Percentiles rank a stretch among this genome's conserved stretches.
These are phyloP conservation scores for Clavaria fumosa DNA, from an alignment of 768 basidiomycete species.

Conservation along the genomic window DNA sequence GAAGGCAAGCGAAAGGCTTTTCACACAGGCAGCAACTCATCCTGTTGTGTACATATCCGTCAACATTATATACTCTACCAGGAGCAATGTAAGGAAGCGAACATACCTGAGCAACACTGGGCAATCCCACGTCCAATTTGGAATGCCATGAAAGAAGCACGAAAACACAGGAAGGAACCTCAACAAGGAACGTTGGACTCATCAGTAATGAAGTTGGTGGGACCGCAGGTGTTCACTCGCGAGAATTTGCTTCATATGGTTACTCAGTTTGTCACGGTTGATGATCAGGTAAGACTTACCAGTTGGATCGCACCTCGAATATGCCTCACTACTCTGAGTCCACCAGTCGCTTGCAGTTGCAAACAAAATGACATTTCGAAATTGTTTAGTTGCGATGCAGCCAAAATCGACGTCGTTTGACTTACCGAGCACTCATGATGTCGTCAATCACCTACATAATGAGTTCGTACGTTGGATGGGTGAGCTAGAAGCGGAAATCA, in stretches of 20 bases:
- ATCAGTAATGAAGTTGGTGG: neutral
- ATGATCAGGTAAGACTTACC: slow-evolving; percentile 11
- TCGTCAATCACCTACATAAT: slow-evolving; percentile 11
- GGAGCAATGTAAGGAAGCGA: slow-evolving; percentile 3
- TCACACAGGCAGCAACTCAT: slow-evolving; percentile 9
- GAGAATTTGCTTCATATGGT: slow-evolving; percentile 8
- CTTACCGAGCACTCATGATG: slow-evolving; percentile 10
- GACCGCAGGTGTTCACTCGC: slow-evolving; percentile 8
- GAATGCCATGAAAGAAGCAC: slow-evolving; percentile 1
- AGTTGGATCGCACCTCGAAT: too few species aligned
- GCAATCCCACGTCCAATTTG: slow-evolving; percentile 4
- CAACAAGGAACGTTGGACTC: neutral
- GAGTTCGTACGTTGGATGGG: slow-evolving; percentile 7
- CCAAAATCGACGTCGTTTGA: slow-evolving; percentile 9
- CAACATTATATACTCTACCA: slow-evolving; percentile 10
- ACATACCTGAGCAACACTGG: slow-evolving; percentile 2
- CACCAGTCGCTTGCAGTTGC: slow-evolving; percentile 9
- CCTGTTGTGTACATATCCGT: slow-evolving; percentile 8
- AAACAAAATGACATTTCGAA: slow-evolving; percentile 9
- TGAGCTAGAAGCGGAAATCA: slow-evolving; percentile 4
- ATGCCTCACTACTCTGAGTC: too few species aligned
- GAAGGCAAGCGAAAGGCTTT: slow-evolving; percentile 6
- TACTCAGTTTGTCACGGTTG: slow-evolving; percentile 9
- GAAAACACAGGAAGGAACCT: neutral
- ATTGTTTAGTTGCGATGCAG: slow-evolving; percentile 11